Evolutionary conservation across 2,329 filamentous ascomycete species (phyloP).

Genomic region (Aspergillus amoenus): DNA sequence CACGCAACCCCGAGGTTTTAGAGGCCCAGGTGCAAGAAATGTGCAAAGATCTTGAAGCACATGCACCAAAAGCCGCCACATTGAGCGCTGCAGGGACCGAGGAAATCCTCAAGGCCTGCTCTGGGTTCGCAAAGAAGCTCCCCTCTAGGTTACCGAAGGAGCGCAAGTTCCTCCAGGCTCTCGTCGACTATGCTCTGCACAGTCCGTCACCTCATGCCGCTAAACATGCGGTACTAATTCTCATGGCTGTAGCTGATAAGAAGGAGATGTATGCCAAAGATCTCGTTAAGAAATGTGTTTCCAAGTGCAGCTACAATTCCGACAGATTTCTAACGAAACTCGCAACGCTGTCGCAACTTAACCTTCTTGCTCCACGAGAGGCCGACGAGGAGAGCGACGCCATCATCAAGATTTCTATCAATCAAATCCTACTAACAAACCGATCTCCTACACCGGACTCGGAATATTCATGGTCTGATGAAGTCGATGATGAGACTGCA

Average conservation of each 20-base stretch:
- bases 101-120: constrained; percentile 89
- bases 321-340: constrained; percentile 67
- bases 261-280: constrained; percentile 86
- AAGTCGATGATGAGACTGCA: constrained; percentile 76
- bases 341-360: constrained; percentile 62
- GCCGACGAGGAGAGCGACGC: constrained; percentile 71
- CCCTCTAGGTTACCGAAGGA: constrained; percentile 80
- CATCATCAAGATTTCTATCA: constrained; percentile 76
- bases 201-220: constrained; percentile 79
- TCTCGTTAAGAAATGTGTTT: constrained; percentile 72
- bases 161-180: constrained; percentile 74
- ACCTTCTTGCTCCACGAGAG: constrained; percentile 70
- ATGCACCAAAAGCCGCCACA: constrained; percentile 69
- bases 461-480: constrained; percentile 65
- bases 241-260: constrained; percentile 73
- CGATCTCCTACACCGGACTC: constrained; percentile 57
- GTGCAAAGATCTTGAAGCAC: constrained; percentile 78
- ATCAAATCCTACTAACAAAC: constrained; percentile 70
- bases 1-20: constrained; percentile 83
- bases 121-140: constrained; percentile 84
- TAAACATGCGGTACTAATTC: constrained; percentile 90
- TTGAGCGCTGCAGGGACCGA: constrained; percentile 73
- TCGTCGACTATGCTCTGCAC: constrained; percentile 79
- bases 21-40: constrained; percentile 90
- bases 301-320: constrained; percentile 70